phyloP scores from a whole-genome alignment of 2,329 filamentous ascomycete genomes.

The Botrytis byssoidea region DNA sequence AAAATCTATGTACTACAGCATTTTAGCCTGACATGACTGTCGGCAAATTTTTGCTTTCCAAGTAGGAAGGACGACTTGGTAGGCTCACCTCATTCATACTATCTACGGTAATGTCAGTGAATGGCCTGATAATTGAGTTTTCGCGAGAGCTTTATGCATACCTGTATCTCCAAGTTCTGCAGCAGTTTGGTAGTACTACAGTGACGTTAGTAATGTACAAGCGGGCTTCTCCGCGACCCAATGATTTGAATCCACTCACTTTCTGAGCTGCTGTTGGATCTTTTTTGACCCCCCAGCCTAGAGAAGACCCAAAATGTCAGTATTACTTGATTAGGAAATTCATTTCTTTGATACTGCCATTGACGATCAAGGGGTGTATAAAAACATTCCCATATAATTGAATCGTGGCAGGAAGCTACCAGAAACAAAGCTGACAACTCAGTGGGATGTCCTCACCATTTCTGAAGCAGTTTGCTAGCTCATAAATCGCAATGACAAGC shows the following conservation, averaged over 20 bases:
- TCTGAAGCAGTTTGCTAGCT: conserved; percentile 88
- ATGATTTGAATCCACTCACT: conserved; percentile 44
- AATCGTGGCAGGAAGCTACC: conserved; percentile 19
- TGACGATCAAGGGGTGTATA: background rate
- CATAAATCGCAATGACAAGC: conserved; percentile 92
- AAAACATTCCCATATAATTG: background rate
- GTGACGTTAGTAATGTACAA: conserved; percentile 28
- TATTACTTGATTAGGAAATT: conserved; percentile 17
- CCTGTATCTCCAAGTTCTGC: conserved; percentile 91
- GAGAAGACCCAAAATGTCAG: conserved; percentile 16
- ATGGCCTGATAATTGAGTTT: conserved; percentile 19
- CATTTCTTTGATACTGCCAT: background rate
- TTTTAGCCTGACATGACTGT: background rate
- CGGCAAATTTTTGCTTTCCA: conserved; percentile 10
- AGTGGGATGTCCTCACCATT: conserved; percentile 54
- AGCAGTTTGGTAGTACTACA: conserved; percentile 94
- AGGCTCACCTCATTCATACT: conserved; percentile 83
- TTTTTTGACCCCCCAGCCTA: conserved; percentile 75
- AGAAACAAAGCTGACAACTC: conserved; percentile 18
- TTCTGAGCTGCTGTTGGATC: conserved; percentile 82
- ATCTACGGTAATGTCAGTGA: conserved; percentile 52
- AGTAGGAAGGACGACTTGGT: background rate
- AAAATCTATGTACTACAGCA: conserved; percentile 17
- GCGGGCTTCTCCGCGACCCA: conserved; percentile 32
- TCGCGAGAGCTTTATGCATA: conserved; percentile 41